Evolutionary conservation across 805 yeast species (phyloP).

Genomic region (Teunomyces barrocoloradensis): DNA sequence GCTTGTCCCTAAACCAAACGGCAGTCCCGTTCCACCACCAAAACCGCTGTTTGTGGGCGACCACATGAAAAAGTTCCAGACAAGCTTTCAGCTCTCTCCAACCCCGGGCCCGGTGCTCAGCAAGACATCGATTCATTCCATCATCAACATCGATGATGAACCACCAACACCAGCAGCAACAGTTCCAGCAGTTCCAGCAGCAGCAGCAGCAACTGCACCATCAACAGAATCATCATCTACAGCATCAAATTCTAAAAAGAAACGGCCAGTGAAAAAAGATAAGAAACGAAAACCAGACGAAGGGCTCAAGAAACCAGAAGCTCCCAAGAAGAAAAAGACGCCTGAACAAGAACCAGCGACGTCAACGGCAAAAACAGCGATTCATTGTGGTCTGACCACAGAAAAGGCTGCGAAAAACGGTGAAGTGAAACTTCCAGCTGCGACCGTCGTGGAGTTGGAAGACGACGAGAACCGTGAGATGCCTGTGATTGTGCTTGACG

Average conservation of each 20-base stretch:
- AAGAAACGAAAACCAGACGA: constrained; percentile 9
- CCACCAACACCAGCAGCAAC: constrained; percentile 2
- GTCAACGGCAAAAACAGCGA: constrained; percentile 5
- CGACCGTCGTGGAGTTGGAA: constrained; percentile 17
- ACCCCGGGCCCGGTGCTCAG: constrained; percentile 11
- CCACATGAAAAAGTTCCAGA: constrained; percentile 31
- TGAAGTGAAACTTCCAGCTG: constrained; percentile 12
- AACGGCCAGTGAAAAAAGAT: constrained; percentile 11
- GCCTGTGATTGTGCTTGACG: constrained; percentile 55
- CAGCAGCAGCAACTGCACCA: constrained; percentile 1
- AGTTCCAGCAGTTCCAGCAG: neutral
- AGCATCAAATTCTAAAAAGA: constrained; percentile 9
- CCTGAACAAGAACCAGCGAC: constrained; percentile 12
- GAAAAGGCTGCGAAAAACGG: constrained; percentile 12
- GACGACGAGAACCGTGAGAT: constrained; percentile 14
- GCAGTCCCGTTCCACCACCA: neutral
- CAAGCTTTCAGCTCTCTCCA: constrained; percentile 21
- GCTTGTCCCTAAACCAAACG: constrained; percentile 17
- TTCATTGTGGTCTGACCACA: constrained; percentile 22
- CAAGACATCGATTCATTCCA: constrained; percentile 39
- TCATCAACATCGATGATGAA: constrained; percentile 37
- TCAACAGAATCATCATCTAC: neutral
- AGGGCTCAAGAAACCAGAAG: constrained; percentile 7
- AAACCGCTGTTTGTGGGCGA: constrained; percentile 16
- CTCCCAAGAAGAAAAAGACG: constrained; percentile 16